A percentile compares a stretch with the other conserved stretches of the same genome.
Evolutionary conservation across 1,139 yeast genomes (phyloP).

Genomic region (Tardiomyces depauwii): DNA sequence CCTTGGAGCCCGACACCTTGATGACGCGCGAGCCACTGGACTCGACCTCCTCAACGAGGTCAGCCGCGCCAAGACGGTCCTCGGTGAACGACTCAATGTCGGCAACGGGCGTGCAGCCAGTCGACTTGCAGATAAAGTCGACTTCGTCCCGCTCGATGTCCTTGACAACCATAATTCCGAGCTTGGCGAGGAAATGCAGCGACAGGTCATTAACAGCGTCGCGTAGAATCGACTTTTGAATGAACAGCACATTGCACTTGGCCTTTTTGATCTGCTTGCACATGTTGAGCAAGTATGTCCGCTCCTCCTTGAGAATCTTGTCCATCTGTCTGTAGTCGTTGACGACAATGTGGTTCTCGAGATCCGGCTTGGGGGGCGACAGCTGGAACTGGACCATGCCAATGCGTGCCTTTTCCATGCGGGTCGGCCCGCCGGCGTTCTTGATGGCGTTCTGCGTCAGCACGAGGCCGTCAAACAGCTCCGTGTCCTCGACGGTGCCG

Average conservation of each 20-base stretch:
- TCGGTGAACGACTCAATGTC: slow-evolving; percentile 89
- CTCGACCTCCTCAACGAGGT: slow-evolving; percentile 83
- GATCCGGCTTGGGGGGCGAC: slow-evolving; percentile 98
- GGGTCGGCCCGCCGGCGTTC: slow-evolving; percentile 90
- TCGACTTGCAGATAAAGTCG: slow-evolving; percentile 82
- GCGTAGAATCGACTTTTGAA: slow-evolving; percentile 89
- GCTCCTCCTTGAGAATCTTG: slow-evolving; percentile 92
- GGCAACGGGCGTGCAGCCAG: slow-evolving; percentile 94
- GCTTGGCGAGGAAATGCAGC: slow-evolving; percentile 82
- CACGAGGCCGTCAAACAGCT: slow-evolving; percentile 85
- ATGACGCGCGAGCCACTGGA: slow-evolving; percentile 90
- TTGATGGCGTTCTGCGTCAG: slow-evolving; percentile 84
- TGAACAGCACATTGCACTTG: slow-evolving; percentile 86
- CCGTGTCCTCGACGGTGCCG: slow-evolving; percentile 95
- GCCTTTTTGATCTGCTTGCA: slow-evolving; percentile 95
- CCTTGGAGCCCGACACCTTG: slow-evolving; percentile 77
- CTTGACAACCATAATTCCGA: slow-evolving; percentile 86
- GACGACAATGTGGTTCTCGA: slow-evolving; percentile 95
- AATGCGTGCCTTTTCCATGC: slow-evolving; percentile 87
- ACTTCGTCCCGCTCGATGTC: slow-evolving; percentile 96
- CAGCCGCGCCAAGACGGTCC: slow-evolving; percentile 87
- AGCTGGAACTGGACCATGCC: slow-evolving; percentile 92
- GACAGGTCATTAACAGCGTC: slow-evolving; percentile 98
- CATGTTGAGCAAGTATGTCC: slow-evolving; percentile 86
- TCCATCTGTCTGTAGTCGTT: slow-evolving; percentile 99